Evolutionary conservation across 2,329 filamentous ascomycete species (phyloP), one percentile per base, ranked within the genome.

Genomic region (Colletotrichum karsti): DNA sequence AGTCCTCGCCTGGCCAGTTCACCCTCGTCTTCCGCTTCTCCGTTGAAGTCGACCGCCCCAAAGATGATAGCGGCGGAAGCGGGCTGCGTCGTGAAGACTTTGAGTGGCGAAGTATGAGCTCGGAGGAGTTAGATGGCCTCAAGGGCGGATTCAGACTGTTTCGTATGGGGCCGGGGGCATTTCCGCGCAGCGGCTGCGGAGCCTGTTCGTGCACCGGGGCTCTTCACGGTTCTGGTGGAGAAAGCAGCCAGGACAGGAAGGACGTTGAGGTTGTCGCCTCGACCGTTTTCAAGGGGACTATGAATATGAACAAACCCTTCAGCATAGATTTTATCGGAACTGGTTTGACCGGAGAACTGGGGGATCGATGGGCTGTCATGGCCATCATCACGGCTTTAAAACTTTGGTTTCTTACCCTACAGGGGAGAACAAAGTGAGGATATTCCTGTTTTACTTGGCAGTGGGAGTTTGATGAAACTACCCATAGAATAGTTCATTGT

Each of bases 341-440:
- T 13, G 46, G 37, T 12, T 8, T 39, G 3, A 51, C 54, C 15
- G 54, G 28, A 7, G 24, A 22, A 5, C 22, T 60, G 26, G 55
- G 62, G 8, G 13, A 46, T 53, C 55, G 62, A 20, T 60, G 55
- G 55, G 15, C 46, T 7, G 56, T 54, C 10, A 65, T 60, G 62
- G 62, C 37, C 7, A 18, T 54, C 12, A 28, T 24, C 24, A 60
- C 37, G 3, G 62, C 35, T 3, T 12, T 65, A 20, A 30, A 37
- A 13, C 10, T 65, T 12, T 60, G 46, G 55, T 20, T 30, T 22
- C 24, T 64, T 9, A 13, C 37, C 12, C 8, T 59, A 7, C 53
- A 64, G 50, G 18, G 30, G 7, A 63, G 53, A 42, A 30, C 28
- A 30, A 30, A 30, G 28, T 37, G 50, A 53, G 30, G 24, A 41